phyloP scores from a whole-genome alignment of 805 yeast genomes.

The Alloascoidea africana region DNA sequence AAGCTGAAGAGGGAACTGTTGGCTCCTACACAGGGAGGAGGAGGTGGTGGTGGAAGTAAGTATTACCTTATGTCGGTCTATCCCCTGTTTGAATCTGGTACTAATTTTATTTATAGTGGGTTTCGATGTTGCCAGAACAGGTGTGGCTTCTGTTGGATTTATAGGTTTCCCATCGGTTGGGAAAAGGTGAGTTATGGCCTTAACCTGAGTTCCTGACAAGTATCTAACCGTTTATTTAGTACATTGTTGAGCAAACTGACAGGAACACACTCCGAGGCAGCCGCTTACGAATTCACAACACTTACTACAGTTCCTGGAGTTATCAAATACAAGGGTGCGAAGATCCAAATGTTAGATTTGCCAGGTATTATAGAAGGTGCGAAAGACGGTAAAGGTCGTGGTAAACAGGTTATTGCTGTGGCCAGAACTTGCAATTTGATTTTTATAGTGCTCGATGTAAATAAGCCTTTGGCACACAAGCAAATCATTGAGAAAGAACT shows the following conservation, averaged over 20 bases:
- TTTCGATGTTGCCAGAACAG: slow-evolving; percentile 97
- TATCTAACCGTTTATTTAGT: slow-evolving; percentile 46
- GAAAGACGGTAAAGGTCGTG: slow-evolving; percentile 96
- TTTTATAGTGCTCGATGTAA: slow-evolving; percentile 89
- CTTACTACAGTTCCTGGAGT: slow-evolving; percentile 96
- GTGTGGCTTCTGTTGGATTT: slow-evolving; percentile 94
- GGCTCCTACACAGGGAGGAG: slow-evolving; percentile 48
- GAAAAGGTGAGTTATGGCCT: slow-evolving; percentile 13
- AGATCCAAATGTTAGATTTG: slow-evolving; percentile 92
- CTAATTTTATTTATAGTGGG: slow-evolving; percentile 31
- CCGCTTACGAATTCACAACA: slow-evolving; percentile 94
- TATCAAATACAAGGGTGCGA: slow-evolving; percentile 91
- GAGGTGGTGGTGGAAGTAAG: slow-evolving; percentile 80
- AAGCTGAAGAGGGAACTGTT: slow-evolving; percentile 86
- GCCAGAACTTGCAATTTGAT: slow-evolving; percentile 94
- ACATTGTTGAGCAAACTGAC: slow-evolving; percentile 80
- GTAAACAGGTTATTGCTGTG: slow-evolving; percentile 96
- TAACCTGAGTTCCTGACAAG: slow-evolving; percentile 7
- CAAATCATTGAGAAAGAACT: slow-evolving; percentile 86
- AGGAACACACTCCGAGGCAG: slow-evolving; percentile 95
- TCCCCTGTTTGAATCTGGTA: background rate
- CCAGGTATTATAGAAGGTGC: slow-evolving; percentile 98
- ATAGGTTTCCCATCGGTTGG: slow-evolving; percentile 98
- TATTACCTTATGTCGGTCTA: background rate
- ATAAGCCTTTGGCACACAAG: slow-evolving; percentile 90